Evolutionary conservation across 2,329 filamentous ascomycete genomes (phyloP).

Genomic region (Fusarium subtropicale): DNA sequence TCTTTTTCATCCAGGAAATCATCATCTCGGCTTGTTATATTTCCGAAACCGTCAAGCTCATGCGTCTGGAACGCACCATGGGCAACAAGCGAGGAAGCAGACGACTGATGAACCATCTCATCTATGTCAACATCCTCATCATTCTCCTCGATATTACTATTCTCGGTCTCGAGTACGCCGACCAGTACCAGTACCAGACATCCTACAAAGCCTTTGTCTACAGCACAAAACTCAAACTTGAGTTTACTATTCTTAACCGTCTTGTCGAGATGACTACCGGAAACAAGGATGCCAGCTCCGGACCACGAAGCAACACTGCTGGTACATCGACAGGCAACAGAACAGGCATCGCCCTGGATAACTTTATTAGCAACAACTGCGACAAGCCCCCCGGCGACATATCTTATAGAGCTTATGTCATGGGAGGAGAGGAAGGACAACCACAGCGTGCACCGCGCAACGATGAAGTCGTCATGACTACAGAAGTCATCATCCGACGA

Average conservation of each 20-base stretch:
- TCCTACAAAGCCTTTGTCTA: slow-evolving; percentile 55
- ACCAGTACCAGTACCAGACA: slow-evolving; percentile 53
- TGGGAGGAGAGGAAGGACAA: slow-evolving; percentile 38
- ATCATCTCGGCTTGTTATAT: slow-evolving; percentile 66
- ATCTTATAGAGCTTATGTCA: slow-evolving; percentile 44
- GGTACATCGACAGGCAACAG: slow-evolving; percentile 26
- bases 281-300: slow-evolving; percentile 44
- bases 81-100: slow-evolving; percentile 39
- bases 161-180: slow-evolving; percentile 53
- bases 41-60: slow-evolving; percentile 62
- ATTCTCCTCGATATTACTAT: slow-evolving; percentile 60
- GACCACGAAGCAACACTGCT: slow-evolving; percentile 32
- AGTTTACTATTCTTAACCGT: slow-evolving; percentile 56
- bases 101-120: slow-evolving; percentile 54
- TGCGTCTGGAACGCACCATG: slow-evolving; percentile 56
- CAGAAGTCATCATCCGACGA: slow-evolving; percentile 39
- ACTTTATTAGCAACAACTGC: slow-evolving; percentile 28
- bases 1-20: slow-evolving; percentile 67
- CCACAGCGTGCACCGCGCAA: slow-evolving; percentile 3
- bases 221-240: slow-evolving; percentile 55
- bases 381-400: slow-evolving; percentile 27
- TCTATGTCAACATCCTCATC: slow-evolving; percentile 60
- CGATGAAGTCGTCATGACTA: slow-evolving; percentile 45
- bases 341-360: slow-evolving; percentile 39
- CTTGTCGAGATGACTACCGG: slow-evolving; percentile 51